Evolutionary conservation across 306 rosid species (phyloP).

Genomic region (Quercus variabilis): DNA sequence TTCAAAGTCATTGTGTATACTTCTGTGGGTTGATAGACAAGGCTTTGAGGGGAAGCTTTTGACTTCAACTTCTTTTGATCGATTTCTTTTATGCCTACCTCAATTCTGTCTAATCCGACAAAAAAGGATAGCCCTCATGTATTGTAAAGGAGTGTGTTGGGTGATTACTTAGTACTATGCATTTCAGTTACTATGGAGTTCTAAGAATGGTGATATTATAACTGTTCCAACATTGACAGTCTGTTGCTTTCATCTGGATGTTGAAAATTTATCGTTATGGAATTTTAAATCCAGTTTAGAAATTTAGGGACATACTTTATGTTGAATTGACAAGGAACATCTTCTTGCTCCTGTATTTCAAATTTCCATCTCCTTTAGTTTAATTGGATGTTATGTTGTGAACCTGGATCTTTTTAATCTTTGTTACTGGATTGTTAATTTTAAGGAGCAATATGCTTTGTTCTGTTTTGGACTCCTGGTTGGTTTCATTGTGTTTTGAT

Average conservation of each 20-base stretch:
- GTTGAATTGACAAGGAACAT: too few species aligned
- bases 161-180: neutral
- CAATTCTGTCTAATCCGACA: neutral
- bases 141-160: neutral
- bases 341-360: too few species aligned
- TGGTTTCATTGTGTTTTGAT: neutral
- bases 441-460: slow-evolving; percentile 1
- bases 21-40: neutral
- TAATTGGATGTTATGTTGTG: neutral
- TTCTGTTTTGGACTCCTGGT: slow-evolving; percentile 7
- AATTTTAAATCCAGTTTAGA: neutral
- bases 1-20: neutral
- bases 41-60: neutral
- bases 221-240: neutral
- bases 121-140: neutral
- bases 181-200: neutral
- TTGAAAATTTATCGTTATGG: neutral
- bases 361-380: too few species aligned
- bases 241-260: neutral
- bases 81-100: neutral
- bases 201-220: neutral
- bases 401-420: neutral
- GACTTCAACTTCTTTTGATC: neutral
- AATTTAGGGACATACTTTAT: neutral
- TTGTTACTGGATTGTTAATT: neutral